Conservation (phyloP, 169 alveolate species). For the Amoebophrya sp. region DNA sequence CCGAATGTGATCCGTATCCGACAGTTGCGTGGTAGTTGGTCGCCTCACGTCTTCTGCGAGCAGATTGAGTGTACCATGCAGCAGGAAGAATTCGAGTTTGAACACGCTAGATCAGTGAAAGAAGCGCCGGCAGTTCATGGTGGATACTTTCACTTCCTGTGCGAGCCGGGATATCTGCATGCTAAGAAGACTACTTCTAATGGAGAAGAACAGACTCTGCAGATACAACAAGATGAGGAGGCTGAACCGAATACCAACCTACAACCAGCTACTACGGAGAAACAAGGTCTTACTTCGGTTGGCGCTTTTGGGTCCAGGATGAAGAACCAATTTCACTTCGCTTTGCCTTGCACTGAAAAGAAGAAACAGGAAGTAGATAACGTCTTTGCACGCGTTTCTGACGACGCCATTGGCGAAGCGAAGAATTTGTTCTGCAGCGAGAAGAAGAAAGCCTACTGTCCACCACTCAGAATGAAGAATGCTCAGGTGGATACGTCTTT, state of each 20-base stretch:
- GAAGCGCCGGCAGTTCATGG: neutral
- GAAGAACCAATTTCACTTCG: neutral
- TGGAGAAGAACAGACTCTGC: too few species aligned
- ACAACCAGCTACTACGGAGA: too few species aligned
- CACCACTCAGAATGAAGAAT: neutral
- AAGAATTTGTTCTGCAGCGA: neutral
- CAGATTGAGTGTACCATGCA: neutral
- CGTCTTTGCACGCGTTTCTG: neutral
- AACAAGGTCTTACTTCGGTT: too few species aligned
- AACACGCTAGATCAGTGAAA: neutral
- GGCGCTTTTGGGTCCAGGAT: too few species aligned
- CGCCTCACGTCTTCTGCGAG: constrained; percentile 19
- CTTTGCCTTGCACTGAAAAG: neutral
- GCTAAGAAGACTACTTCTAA: neutral
- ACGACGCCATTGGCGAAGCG: neutral
- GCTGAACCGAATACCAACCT: too few species aligned
- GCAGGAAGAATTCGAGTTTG: neutral
- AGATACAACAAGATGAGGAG: too few species aligned
- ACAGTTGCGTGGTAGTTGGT: neutral
- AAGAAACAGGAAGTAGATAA: neutral
- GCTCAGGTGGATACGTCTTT: neutral
- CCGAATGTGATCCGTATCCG: neutral
- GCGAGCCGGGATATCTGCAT: neutral
- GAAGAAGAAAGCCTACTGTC: neutral
- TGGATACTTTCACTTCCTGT: neutral